Conservation (phyloP, 208 protist genomes). For the Naegleria gruberi region DNA sequence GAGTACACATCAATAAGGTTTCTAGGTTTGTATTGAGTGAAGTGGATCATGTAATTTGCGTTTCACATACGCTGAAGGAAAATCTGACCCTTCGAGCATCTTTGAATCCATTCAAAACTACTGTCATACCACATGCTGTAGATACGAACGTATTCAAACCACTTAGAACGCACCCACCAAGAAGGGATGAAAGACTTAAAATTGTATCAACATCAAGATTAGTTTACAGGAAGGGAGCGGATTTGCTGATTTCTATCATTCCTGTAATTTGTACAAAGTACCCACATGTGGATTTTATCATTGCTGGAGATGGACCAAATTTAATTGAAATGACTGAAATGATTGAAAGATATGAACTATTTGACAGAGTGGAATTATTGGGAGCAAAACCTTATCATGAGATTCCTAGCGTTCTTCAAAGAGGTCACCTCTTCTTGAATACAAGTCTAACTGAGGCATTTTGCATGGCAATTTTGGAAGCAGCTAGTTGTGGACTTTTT, state of each 20-base stretch:
- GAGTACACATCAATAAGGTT: conserved; percentile 93
- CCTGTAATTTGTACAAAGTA: conserved; percentile 83
- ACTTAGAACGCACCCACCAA: too few relatives aligned
- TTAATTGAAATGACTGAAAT: conserved; percentile 89
- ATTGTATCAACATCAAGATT: conserved; percentile 90
- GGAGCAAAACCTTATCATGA: conserved; percentile 81
- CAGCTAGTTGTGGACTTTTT: conserved; percentile 80
- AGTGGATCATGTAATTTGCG: conserved; percentile 92
- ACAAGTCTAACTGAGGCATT: conserved; percentile 96
- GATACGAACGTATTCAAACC: conserved; percentile 72
- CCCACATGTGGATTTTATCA: conserved; percentile 84
- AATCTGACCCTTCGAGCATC: conserved; percentile 90
- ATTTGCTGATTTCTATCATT: conserved; percentile 89
- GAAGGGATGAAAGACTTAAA: conserved; percentile 46
- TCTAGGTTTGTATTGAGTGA: conserved; percentile 85
- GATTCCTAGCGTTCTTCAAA: conserved; percentile 72
- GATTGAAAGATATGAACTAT: conserved; percentile 87
- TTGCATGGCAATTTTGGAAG: conserved; percentile 97
- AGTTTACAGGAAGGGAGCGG: conserved; percentile 92
- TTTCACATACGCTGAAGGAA: conserved; percentile 94
- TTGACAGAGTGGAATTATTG: conserved; percentile 89
- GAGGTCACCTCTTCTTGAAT: conserved; percentile 96
- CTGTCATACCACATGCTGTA: conserved; percentile 95
- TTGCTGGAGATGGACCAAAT: conserved; percentile 93
- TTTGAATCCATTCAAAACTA: conserved; percentile 72